Percentiles rank a stretch among this genome's conserved stretches.
Evolutionary conservation across 2,329 filamentous ascomycete genomes (phyloP).

Genomic region (Fusarium mundagurra): DNA sequence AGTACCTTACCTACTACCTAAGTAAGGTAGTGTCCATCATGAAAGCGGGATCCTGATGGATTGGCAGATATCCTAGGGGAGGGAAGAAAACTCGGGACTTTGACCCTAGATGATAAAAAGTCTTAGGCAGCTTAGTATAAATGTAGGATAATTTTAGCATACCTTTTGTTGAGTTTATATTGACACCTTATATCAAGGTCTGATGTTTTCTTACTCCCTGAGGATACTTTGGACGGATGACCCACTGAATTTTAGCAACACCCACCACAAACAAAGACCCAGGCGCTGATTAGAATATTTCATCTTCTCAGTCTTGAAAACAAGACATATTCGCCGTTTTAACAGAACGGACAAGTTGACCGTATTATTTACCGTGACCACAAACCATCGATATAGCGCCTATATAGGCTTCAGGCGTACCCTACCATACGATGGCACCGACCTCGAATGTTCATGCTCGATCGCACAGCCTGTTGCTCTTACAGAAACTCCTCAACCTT

Average conservation of each 20-base stretch:
- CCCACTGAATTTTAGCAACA: conserved; percentile 34
- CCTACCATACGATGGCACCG: conserved; percentile 59
- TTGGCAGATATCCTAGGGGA: not conserved
- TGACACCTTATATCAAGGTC: not conserved
- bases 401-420: not conserved
- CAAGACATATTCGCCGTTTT: not conserved
- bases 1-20: not conserved
- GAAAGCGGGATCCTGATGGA: not conserved
- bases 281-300: conserved; percentile 2
- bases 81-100: not conserved
- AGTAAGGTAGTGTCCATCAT: not conserved
- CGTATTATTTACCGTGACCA: no score
- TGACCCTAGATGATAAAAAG: not conserved
- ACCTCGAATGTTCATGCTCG: conserved; percentile 72
- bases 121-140: not conserved
- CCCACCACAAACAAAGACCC: conserved; percentile 23
- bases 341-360: not conserved
- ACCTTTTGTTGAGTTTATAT: not conserved
- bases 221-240: not conserved
- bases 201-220: not conserved
- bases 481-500: conserved; percentile 83
- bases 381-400: not conserved
- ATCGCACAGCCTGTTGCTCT: conserved; percentile 84
- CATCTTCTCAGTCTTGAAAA: not conserved
- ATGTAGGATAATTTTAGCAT: not conserved